Base-by-base conservation (phyloP, 495 filamentous ascomycete genomes). In the Aspergillus indologenus region DNA sequence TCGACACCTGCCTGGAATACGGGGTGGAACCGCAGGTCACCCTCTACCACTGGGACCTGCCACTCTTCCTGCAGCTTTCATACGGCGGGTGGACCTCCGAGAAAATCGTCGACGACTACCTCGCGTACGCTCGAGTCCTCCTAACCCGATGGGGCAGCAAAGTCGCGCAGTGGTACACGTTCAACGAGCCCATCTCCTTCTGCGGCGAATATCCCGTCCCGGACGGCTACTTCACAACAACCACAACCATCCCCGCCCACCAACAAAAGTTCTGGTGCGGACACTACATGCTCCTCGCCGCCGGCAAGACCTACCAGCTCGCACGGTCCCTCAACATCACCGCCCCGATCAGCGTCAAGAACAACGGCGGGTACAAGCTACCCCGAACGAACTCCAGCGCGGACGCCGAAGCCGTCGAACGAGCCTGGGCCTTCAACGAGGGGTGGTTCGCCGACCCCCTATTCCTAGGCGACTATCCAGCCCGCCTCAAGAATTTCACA, bases 401-500 rank as follows among this genome's bases (percentile, higher is more conserved):
- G 3, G 45, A 43, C 3, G 68, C 75, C 54, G 59, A 68, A 53
- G 78, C 78, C 42, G 67, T 64, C 31, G 67, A 76, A 54, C 72
- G 78, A 12, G 70, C 70, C 31, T 68, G 77, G 63, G 75, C 79
- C 54, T 76, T 81, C 53, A 70, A 77, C 42, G 75, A 79, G 46
- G 74, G 74, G 20, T 78, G 78, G 75, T 80, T 79, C 61, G 85
- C 79, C 34, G 85, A 90, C 69, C 86, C 87, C 44, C 76, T 89
- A 63, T 89, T 87, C 77, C 78, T 83, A 12, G 85, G 85, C 58
- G 67, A 86, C 60, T 90, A 89, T 69, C 87, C 86, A 4, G 79
- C 82, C 56, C 84, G 79, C 43, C 87, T 89, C 81, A 75, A 75
- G 57, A 83, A 81, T 65, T 83, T 87, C 67, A 80, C 89, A 9